These are phyloP conservation scores for Aspergillus tanneri DNA, from an alignment of 2,329 filamentous ascomycete genomes.

Conservation along the genomic window DNA sequence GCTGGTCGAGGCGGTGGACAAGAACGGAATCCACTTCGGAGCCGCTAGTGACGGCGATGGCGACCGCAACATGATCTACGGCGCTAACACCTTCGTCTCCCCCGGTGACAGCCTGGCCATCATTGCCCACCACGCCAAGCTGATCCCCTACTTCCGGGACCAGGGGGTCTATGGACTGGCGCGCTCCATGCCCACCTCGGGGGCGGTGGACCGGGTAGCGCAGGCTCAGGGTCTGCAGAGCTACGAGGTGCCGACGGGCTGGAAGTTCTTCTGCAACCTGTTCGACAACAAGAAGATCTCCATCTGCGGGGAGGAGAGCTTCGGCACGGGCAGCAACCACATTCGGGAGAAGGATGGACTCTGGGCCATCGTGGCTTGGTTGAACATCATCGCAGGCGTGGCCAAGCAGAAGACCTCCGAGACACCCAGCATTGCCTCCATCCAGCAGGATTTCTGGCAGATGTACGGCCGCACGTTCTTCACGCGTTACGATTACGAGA, in stretches of 20 bases:
- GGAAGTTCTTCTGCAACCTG: conserved; percentile 98
- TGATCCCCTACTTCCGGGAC: conserved; percentile 98
- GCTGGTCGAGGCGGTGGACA: conserved; percentile 89
- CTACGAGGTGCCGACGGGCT: conserved; percentile 97
- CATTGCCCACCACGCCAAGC: conserved; percentile 92
- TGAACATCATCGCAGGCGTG: conserved; percentile 96
- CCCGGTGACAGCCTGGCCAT: conserved; percentile 97
- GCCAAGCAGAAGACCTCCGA: conserved; percentile 76
- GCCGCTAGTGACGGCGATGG: conserved; percentile 96
- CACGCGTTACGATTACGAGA: conserved; percentile 97
- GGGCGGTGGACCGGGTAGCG: conserved; percentile 91
- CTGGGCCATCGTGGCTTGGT: conserved; percentile 95
- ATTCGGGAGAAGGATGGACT: conserved; percentile 98
- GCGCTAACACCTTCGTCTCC: conserved; percentile 92
- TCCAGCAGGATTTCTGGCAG: conserved; percentile 96
- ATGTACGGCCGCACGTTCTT: conserved; percentile 98
- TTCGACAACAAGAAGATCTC: conserved; percentile 95
- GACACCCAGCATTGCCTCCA: conserved; percentile 89
- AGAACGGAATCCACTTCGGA: conserved; percentile 88
- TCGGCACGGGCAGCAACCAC: conserved; percentile 97
- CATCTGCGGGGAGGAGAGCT: conserved; percentile 97
- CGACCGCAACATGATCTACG: conserved; percentile 99
- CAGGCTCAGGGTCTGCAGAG: conserved; percentile 87
- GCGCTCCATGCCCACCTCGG: conserved; percentile 95
- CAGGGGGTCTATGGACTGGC: conserved; percentile 94